Conservation (phyloP, 1,284 basidiomycete genomes). For the Fomitopsis pinicola region DNA sequence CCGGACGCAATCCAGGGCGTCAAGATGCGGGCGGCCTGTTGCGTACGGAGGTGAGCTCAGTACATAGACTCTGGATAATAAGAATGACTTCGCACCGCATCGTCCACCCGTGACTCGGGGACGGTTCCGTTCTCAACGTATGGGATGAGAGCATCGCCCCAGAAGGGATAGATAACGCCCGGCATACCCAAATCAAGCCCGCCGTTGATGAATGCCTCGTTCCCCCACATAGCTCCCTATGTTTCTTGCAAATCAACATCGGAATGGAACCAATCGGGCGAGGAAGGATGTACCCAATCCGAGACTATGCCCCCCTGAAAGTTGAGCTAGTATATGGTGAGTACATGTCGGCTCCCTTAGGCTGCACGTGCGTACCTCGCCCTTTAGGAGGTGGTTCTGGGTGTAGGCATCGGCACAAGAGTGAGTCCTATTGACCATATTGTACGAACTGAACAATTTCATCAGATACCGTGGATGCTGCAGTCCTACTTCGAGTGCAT, state of each 20-base stretch:
- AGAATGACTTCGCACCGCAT: conserved; percentile 14
- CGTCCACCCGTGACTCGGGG: conserved; percentile 48
- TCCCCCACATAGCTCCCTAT: conserved; percentile 40
- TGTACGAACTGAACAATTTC: background rate
- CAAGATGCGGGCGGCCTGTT: background rate
- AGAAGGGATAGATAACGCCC: background rate
- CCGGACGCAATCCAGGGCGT: background rate
- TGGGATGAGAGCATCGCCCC: background rate
- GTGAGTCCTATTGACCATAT: conserved; percentile 55
- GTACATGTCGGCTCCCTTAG: background rate
- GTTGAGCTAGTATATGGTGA: background rate
- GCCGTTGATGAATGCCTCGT: conserved; percentile 32
- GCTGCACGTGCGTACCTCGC: conserved; percentile 45
- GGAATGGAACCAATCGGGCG: background rate
- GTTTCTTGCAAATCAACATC: background rate
- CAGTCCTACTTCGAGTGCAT: background rate
- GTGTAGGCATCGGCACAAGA: conserved; percentile 67
- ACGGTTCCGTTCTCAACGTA: conserved; percentile 44
- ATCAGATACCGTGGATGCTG: no score
- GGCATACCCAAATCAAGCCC: conserved; percentile 52
- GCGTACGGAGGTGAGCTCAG: background rate
- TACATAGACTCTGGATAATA: background rate
- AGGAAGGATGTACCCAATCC: conserved; percentile 9
- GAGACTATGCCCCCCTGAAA: conserved; percentile 53
- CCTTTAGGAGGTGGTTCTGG: conserved; percentile 67